Conservation (phyloP, 1,284 basidiomycete species). For the Anthracocystis setariae region DNA sequence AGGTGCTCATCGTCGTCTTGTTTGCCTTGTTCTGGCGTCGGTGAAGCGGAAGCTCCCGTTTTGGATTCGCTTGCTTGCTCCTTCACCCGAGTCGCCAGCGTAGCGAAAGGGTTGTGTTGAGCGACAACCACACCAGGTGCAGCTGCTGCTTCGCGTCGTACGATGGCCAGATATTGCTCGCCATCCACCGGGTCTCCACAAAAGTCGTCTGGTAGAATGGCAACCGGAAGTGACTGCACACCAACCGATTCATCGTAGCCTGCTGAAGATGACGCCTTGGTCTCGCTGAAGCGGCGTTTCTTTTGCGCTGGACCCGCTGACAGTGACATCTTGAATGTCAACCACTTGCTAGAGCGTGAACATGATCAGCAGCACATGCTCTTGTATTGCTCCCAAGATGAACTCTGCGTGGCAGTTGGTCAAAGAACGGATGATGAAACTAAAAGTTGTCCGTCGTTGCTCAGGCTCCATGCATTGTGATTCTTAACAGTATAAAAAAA, state of each 20-base stretch:
- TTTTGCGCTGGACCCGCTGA: conserved; percentile 11
- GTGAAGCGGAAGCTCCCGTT: background rate
- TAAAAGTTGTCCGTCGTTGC: too few species aligned
- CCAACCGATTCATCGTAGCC: conserved; percentile 36
- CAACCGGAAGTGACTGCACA: conserved; percentile 58
- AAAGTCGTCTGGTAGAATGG: conserved; percentile 47
- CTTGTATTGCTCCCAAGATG: too few species aligned
- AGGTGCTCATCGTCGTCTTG: conserved; percentile 3
- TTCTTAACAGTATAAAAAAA: too few species aligned
- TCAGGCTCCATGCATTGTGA: too few species aligned
- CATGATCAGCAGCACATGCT: too few species aligned
- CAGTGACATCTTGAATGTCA: background rate
- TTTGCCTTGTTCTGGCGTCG: background rate
- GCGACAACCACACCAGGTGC: conserved; percentile 42
- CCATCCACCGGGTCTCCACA: conserved; percentile 59
- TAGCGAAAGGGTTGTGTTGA: conserved; percentile 47
- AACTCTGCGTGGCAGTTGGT: too few species aligned
- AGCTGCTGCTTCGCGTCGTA: conserved; percentile 48
- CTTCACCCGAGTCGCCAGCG: background rate
- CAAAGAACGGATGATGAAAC: too few species aligned
- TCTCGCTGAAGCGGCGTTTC: conserved; percentile 16
- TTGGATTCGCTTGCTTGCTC: background rate
- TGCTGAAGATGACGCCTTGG: background rate
- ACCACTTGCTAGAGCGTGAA: background rate
- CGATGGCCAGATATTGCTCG: conserved; percentile 60